These are phyloP conservation scores for Phytopythium boreale DNA, from an alignment of 352 stramenopile genomes.

Conservation along the genomic window DNA sequence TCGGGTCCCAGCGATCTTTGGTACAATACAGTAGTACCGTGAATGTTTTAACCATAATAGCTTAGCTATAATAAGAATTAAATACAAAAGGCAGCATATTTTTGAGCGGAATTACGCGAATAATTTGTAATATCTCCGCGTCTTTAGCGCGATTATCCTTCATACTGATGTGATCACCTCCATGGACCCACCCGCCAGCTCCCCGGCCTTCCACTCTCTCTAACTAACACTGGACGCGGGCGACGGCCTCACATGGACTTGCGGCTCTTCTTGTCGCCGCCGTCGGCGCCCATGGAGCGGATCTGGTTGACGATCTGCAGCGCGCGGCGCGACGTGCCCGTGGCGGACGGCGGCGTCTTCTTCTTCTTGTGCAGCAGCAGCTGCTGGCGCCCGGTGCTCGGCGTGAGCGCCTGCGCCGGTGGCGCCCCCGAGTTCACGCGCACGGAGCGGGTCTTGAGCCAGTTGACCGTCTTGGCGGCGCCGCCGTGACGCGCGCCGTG, in stretches of 20 bases:
- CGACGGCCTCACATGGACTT: conserved; percentile 28
- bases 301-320: conserved; percentile 86
- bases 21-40: neutral
- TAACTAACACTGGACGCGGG: too few relatives aligned
- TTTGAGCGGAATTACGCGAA: neutral
- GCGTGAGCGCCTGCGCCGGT: conserved; percentile 32
- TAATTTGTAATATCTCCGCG: neutral
- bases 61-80: neutral
- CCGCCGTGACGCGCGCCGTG: conserved; percentile 20
- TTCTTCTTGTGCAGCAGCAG: conserved; percentile 36
- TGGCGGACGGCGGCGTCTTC: conserved; percentile 59
- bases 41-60: neutral
- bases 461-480: conserved; percentile 64
- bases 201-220: too few relatives aligned
- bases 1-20: neutral
- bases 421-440: conserved; percentile 11
- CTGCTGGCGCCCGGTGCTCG: conserved; percentile 25
- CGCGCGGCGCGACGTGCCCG: conserved; percentile 57
- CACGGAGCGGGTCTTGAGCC: conserved; percentile 75
- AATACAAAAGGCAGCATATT: neutral
- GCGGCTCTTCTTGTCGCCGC: conserved; percentile 24
- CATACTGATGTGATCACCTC: too few relatives aligned
- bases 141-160: too few relatives aligned
- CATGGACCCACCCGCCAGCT: too few relatives aligned
- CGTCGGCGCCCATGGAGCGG: conserved; percentile 46